A percentile compares a stretch with the other conserved stretches of the same genome.
Evolutionary conservation across 2,329 filamentous ascomycete species (phyloP).

Genomic region (Xenoacremonium recifei): DNA sequence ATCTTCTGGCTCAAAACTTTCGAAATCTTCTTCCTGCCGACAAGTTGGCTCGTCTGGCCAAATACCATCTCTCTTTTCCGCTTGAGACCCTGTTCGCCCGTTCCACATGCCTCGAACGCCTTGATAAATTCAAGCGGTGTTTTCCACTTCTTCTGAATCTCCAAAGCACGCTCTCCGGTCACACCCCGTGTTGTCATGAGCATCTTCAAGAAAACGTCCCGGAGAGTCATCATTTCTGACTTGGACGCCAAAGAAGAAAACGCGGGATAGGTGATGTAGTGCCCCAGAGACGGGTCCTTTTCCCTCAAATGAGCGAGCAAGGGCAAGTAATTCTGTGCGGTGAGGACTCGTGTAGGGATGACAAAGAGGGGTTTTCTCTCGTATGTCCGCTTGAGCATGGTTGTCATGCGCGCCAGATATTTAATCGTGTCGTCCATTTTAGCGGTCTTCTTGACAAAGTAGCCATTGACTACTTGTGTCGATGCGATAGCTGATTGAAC

Average conservation of each 20-base stretch:
- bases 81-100: slow-evolving; percentile 49
- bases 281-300: slow-evolving; percentile 47
- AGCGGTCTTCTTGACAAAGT: slow-evolving; percentile 73
- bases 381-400: slow-evolving; percentile 64
- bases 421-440: slow-evolving; percentile 76
- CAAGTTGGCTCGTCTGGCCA: slow-evolving; percentile 52
- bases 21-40: slow-evolving; percentile 67
- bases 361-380: slow-evolving; percentile 56
- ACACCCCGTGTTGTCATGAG: slow-evolving; percentile 77
- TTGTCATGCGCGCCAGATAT: slow-evolving; percentile 72
- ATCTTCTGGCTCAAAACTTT: slow-evolving; percentile 66
- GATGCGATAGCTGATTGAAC: slow-evolving; percentile 72
- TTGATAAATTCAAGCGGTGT: slow-evolving; percentile 71
- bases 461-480: slow-evolving; percentile 76
- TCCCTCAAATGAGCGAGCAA: slow-evolving; percentile 58
- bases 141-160: slow-evolving; percentile 76
- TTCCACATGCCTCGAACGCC: slow-evolving; percentile 59
- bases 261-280: slow-evolving; percentile 67
- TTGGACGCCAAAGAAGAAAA: slow-evolving; percentile 75
- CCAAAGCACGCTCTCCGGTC: slow-evolving; percentile 74
- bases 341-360: slow-evolving; percentile 64
- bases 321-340: slow-evolving; percentile 64
- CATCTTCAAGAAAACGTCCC: slow-evolving; percentile 81
- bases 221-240: slow-evolving; percentile 69
- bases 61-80: slow-evolving; percentile 61